Evolutionary conservation across 108 stramenopile species (phyloP).

Genomic region (Cylindrotheca fusiformis): DNA sequence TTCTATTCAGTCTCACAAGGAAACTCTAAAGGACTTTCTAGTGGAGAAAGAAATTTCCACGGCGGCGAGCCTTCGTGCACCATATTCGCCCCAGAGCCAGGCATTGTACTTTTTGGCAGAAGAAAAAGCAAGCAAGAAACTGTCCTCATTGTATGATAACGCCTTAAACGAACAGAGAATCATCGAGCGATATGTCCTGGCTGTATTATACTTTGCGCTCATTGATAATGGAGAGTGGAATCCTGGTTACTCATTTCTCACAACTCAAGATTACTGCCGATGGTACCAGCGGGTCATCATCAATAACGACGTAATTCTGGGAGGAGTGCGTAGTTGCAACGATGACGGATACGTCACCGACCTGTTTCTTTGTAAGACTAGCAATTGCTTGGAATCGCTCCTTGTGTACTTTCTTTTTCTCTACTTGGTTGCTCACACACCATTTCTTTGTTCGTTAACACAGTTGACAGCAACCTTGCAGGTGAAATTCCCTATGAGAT

Average conservation of each 20-base stretch:
- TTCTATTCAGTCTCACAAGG: too few relatives aligned
- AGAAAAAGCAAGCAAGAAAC: neutral
- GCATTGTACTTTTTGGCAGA: neutral
- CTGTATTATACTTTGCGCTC: slow-evolving; percentile 33
- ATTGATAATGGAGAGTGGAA: slow-evolving; percentile 17
- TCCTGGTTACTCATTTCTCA: neutral
- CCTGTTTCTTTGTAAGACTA: slow-evolving; percentile 25
- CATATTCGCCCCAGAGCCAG: neutral
- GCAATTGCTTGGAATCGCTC: neutral
- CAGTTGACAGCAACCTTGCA: slow-evolving; percentile 22
- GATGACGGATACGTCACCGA: slow-evolving; percentile 10
- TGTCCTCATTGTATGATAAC: neutral
- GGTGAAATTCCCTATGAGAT: slow-evolving; percentile 5
- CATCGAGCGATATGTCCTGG: slow-evolving; percentile 30
- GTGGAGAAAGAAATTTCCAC: neutral
- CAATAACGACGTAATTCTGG: neutral
- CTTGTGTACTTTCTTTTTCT: neutral
- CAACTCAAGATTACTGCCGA: neutral
- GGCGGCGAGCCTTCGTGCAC: neutral
- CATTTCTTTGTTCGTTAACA: neutral
- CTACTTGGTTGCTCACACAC: neutral
- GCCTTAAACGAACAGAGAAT: neutral
- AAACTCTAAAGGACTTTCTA: neutral
- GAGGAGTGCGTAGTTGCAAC: slow-evolving; percentile 7
- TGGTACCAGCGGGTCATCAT: neutral